A percentile compares a stretch with the other conserved stretches of the same genome.
These are phyloP conservation scores for Globisporangium ultimum DNA, from an alignment of 352 stramenopile genomes.

Conservation along the genomic window DNA sequence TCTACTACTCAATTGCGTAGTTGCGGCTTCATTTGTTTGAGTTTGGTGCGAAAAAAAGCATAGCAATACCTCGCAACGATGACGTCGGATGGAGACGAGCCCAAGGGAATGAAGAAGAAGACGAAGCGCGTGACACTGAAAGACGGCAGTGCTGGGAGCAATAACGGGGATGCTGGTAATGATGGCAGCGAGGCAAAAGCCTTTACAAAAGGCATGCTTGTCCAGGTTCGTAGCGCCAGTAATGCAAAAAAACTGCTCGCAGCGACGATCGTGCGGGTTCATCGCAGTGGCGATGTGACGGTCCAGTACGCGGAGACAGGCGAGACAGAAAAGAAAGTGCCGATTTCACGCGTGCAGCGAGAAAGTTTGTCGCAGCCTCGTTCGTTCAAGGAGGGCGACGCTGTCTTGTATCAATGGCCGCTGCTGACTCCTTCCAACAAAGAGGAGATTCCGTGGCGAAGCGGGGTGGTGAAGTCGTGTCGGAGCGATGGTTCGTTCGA, in stretches of 20 bases:
- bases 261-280: slow-evolving; percentile 29
- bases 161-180: neutral
- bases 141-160: neutral
- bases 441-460: slow-evolving; percentile 21
- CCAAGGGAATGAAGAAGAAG: neutral
- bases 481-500: slow-evolving; percentile 29
- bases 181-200: neutral
- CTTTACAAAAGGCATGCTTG: slow-evolving; percentile 8
- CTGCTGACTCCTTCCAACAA: neutral
- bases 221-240: slow-evolving; percentile 11
- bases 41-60: neutral
- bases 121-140: slow-evolving; percentile 10
- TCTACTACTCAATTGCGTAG: neutral
- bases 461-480: slow-evolving; percentile 26
- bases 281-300: slow-evolving; percentile 32
- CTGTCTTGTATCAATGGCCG: slow-evolving; percentile 16
- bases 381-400: slow-evolving; percentile 19
- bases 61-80: slow-evolving; percentile 2
- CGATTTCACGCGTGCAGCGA: slow-evolving; percentile 5
- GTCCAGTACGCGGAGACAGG: slow-evolving; percentile 31
- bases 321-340: slow-evolving; percentile 36
- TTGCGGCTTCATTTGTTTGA: too few relatives aligned
- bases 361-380: neutral
- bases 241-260: slow-evolving; percentile 7
- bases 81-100: slow-evolving; percentile 10